Percentiles rank a stretch among this genome's conserved stretches.
phyloP scores from a whole-genome alignment of 2,329 filamentous ascomycete genomes.

The Beauveria sp. region DNA sequence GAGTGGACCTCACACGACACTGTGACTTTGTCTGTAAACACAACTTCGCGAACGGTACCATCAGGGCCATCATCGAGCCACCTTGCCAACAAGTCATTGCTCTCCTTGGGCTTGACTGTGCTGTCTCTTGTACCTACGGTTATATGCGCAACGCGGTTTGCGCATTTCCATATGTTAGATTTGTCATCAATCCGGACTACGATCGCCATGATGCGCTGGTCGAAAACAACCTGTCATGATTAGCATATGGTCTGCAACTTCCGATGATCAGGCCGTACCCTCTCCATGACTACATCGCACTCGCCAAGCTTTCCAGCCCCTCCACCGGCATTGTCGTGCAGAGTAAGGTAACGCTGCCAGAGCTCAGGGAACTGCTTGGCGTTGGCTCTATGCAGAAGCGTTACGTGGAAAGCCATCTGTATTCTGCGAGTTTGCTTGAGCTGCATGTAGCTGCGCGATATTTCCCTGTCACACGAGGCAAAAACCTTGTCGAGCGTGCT shows the following conservation, averaged over 20 bases:
- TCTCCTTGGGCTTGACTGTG: constrained; percentile 84
- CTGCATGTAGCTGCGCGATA: constrained; percentile 58
- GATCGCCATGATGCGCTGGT: constrained; percentile 83
- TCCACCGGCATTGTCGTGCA: constrained; percentile 39
- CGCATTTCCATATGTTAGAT: constrained; percentile 54
- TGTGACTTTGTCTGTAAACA: constrained; percentile 41
- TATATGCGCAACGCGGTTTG: constrained; percentile 76
- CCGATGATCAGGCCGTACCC: constrained; percentile 31
- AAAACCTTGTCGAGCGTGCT: constrained; percentile 65
- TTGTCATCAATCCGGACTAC: constrained; percentile 65
- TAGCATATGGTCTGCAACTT: neutral
- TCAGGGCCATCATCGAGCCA: constrained; percentile 58
- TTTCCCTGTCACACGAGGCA: constrained; percentile 38
- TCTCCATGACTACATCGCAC: constrained; percentile 56
- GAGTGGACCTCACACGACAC: constrained; percentile 41
- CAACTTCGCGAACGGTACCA: constrained; percentile 40
- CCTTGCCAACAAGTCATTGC: constrained; percentile 70
- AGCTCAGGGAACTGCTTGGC: constrained; percentile 55
- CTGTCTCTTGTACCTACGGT: constrained; percentile 75
- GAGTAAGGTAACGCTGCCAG: constrained; percentile 65
- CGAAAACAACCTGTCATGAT: constrained; percentile 61
- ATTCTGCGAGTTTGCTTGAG: constrained; percentile 67
- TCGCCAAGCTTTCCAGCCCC: constrained; percentile 43
- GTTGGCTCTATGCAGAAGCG: constrained; percentile 73
- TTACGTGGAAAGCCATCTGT: constrained; percentile 86